phyloP scores from a whole-genome alignment of 805 yeast species.

The Yamadazyma endophytica region DNA sequence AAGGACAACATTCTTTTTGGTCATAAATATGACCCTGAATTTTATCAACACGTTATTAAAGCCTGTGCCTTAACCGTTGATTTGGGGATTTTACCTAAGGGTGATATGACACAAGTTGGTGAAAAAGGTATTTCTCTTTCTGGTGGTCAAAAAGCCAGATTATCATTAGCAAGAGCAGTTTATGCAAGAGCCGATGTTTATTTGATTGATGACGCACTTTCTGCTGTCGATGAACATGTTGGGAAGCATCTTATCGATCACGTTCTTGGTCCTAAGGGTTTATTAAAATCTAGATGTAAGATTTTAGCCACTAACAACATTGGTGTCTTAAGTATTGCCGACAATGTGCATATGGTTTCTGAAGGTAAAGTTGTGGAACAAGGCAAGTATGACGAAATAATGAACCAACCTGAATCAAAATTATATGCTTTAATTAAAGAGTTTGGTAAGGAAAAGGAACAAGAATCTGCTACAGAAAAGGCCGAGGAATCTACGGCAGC shows the following conservation, averaged over 20 bases:
- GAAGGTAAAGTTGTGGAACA: conserved; percentile 67
- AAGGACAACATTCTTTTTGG: conserved; percentile 92
- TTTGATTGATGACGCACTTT: conserved; percentile 84
- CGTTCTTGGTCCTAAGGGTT: conserved; percentile 78
- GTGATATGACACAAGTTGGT: conserved; percentile 91
- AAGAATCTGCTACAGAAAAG: conserved; percentile 9
- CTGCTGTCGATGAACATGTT: conserved; percentile 98
- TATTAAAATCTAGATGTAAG: conserved; percentile 68
- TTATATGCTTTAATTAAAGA: conserved; percentile 55
- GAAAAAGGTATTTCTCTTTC: conserved; percentile 95
- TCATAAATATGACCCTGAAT: conserved; percentile 72
- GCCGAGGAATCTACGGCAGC: conserved; percentile 12
- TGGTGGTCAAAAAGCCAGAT: conserved; percentile 97
- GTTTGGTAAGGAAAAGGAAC: conserved; percentile 44
- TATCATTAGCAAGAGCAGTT: conserved; percentile 92
- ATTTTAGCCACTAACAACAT: conserved; percentile 85
- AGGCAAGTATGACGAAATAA: conserved; percentile 55
- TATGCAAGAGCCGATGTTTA: conserved; percentile 92
- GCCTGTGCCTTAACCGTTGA: conserved; percentile 89
- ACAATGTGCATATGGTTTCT: conserved; percentile 61
- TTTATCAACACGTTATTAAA: conserved; percentile 73
- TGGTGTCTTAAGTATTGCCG: conserved; percentile 73
- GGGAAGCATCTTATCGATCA: conserved; percentile 79
- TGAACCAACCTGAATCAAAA: conserved; percentile 41
- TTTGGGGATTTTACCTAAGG: conserved; percentile 75